Evolutionary conservation across 2,329 filamentous ascomycete species (phyloP), one percentile per base, ranked within the genome.

Genomic region (Neopestalotiopsis sp.): DNA sequence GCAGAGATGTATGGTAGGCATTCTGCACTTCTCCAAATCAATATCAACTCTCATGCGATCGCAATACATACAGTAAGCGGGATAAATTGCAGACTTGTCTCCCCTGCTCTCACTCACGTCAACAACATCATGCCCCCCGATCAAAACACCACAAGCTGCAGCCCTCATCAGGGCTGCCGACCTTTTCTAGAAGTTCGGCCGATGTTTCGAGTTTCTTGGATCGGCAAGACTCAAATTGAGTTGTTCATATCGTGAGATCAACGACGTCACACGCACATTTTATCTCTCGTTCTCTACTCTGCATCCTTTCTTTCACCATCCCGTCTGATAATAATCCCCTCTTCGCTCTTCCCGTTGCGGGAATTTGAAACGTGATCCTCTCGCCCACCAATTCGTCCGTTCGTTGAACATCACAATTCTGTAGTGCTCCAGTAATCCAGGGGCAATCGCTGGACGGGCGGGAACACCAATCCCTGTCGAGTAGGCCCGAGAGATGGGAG

Each of bases 371-470:
- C 59, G 32, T 40, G 32, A 30, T 34, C n/a, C 34, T 62, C 59
- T 40, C 13, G 34, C n/a, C 32, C 34, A 20, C 20, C 32, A 62
- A 28, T 42, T 62, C 49, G 14, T 57, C 63, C 57, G 42, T 57
- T 53, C 62, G 40, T 28, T 66, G 63, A 58, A 24, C 53, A 66
- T 66, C 63, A 20, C 49, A 66, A 66, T 66, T 66, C 63, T 66
- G 42, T 3, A 38, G 13, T 49, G 17, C 28, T 40, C 40, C 40
- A 17, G 17, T 10, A 57, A 32, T 58, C 53, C 63, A 66, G 63
- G 63, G 63, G 49, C 49, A 53, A 34, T 34, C 13, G 24, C 45
- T 56, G 32, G 49, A 28, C 28, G 14, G 28, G 30, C 45, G 45
- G 45, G 45, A 53, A 53, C 45, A 53, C 6, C 45, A 53, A 58